These are phyloP conservation scores for Mimosa pudica DNA, from an alignment of 306 rosid genomes.

Conservation along the genomic window DNA sequence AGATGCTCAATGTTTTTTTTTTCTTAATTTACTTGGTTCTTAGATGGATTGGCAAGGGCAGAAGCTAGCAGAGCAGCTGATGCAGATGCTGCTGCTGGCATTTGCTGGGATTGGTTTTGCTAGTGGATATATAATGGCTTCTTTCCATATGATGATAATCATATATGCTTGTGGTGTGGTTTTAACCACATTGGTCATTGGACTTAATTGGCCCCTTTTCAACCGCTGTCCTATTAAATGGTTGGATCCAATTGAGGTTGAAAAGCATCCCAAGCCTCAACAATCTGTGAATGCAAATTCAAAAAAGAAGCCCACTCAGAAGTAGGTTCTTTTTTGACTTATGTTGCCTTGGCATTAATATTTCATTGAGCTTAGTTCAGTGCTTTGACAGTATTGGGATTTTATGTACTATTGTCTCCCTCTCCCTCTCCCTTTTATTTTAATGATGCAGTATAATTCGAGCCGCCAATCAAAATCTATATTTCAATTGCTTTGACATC, in stretches of 20 bases:
- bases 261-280: constrained; percentile 82
- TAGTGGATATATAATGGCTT: constrained; percentile 26
- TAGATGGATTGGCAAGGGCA: constrained; percentile 99
- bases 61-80: constrained; percentile 84
- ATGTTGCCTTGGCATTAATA: constrained; percentile 3
- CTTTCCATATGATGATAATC: constrained; percentile 77
- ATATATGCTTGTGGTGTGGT: constrained; percentile 74
- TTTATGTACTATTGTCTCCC: constrained; percentile 12
- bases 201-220: constrained; percentile 85
- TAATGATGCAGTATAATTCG: constrained; percentile 22
- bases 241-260: constrained; percentile 75
- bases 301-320: constrained; percentile 72
- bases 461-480: constrained; percentile 7
- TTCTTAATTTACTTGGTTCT: background rate
- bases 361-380: constrained; percentile 7
- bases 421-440: background rate
- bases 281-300: constrained; percentile 41
- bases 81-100: constrained; percentile 77
- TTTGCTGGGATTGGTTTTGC: constrained; percentile 68
- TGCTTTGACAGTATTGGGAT: constrained; percentile 27
- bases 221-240: constrained; percentile 82
- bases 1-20: constrained; percentile 15
- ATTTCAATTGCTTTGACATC: constrained; percentile 27
- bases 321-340: constrained; percentile 42
- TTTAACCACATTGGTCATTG: constrained; percentile 41